A percentile compares a stretch with the other conserved stretches of the same genome.
Conservation (phyloP, 2,329 filamentous ascomycete species). For the Fusarium torreyae region DNA sequence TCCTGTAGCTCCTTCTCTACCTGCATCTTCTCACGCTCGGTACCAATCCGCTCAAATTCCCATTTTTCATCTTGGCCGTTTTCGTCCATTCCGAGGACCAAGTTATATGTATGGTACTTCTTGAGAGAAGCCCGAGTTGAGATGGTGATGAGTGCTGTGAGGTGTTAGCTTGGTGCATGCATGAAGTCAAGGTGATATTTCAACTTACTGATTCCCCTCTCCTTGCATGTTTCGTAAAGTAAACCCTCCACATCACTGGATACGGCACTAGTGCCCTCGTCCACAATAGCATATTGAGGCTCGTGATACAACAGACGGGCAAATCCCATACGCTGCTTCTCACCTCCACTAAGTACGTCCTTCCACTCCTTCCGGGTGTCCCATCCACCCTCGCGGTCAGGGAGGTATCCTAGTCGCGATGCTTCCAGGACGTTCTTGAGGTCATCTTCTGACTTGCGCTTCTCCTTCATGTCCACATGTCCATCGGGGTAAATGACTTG, state of each 20-base stretch:
- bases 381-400: conserved; percentile 94
- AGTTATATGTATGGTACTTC: conserved; percentile 94
- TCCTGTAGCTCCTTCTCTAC: conserved; percentile 93
- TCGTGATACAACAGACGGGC: conserved; percentile 94
- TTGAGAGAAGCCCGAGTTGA: conserved; percentile 95
- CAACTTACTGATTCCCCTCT: conserved; percentile 88
- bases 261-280: conserved; percentile 95
- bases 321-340: conserved; percentile 96
- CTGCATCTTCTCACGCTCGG: conserved; percentile 90
- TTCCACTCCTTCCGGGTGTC: conserved; percentile 99
- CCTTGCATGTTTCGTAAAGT: conserved; percentile 93
- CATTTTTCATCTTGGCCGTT: conserved; percentile 80
- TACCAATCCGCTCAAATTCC: conserved; percentile 95
- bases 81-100: conserved; percentile 85
- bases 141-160: conserved; percentile 87
- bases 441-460: conserved; percentile 82
- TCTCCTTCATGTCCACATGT: conserved; percentile 91
- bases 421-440: conserved; percentile 85
- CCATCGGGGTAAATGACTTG: conserved; percentile 99
- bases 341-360: conserved; percentile 94
- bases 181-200: neutral
- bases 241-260: conserved; percentile 95
- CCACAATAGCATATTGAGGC: conserved; percentile 92
- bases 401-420: conserved; percentile 89
- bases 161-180: conserved; percentile 39